These are phyloP conservation scores for Phytophthora rubi DNA, from an alignment of 352 stramenopile genomes.

Conservation along the genomic window DNA sequence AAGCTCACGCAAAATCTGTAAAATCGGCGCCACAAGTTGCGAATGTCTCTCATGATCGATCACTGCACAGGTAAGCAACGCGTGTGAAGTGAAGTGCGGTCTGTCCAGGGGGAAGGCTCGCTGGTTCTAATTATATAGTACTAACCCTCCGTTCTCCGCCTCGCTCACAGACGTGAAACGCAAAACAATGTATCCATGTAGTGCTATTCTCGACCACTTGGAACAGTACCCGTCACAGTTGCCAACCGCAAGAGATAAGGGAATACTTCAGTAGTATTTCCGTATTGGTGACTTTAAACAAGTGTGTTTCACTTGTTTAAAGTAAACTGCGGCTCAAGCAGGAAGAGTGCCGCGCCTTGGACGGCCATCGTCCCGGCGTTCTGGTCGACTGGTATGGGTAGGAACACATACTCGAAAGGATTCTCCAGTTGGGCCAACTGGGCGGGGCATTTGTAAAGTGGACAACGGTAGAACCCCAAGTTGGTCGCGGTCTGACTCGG, in stretches of 20 bases:
- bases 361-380: constrained; percentile 33
- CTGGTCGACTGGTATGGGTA: constrained; percentile 41
- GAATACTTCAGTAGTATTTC: no score
- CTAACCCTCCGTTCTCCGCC: no score
- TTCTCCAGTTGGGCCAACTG: constrained; percentile 36
- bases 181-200: no score
- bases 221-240: no score
- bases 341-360: constrained; percentile 41
- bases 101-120: no score
- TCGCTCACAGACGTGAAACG: no score
- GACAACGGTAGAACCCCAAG: constrained; percentile 47
- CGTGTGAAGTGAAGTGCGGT: no score
- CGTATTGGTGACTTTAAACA: no score
- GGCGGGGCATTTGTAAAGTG: constrained; percentile 41
- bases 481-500: constrained; percentile 4
- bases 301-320: not conserved
- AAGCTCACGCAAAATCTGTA: not conserved
- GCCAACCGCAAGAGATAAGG: no score
- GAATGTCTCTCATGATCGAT: not conserved
- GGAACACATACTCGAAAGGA: constrained; percentile 45
- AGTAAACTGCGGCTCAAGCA: constrained; percentile 33
- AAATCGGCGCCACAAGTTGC: not conserved
- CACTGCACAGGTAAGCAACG: no score
- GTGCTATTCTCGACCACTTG: no score
- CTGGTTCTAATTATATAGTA: no score